A percentile compares a stretch with the other conserved stretches of the same genome.
Evolutionary conservation across 306 rosid species (phyloP).

Genomic region (Prunus campanulata): DNA sequence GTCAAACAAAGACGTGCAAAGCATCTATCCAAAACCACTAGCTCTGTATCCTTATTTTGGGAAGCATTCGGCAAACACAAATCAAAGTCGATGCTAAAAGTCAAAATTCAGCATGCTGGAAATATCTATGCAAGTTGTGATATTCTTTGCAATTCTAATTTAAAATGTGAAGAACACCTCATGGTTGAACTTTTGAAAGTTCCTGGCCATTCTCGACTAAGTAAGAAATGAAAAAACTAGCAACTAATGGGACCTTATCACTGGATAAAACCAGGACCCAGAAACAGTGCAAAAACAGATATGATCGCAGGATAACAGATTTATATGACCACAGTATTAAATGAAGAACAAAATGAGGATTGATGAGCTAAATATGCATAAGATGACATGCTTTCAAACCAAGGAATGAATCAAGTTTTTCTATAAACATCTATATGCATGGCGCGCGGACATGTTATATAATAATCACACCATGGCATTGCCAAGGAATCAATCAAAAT

Average conservation of each 20-base stretch:
- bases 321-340: neutral
- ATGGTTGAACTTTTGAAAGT: neutral
- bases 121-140: neutral
- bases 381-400: neutral
- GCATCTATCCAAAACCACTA: neutral
- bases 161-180: neutral
- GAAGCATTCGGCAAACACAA: neutral
- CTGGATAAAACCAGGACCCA: neutral
- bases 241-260: neutral
- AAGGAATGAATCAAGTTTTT: neutral
- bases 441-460: neutral
- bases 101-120: neutral
- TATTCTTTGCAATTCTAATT: neutral
- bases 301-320: neutral
- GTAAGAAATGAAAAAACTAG: neutral
- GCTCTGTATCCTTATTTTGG: neutral
- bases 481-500: neutral
- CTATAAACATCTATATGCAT: neutral
- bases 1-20: neutral
- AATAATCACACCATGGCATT: neutral
- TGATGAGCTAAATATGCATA: neutral
- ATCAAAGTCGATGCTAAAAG: neutral
- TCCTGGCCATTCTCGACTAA: conserved; percentile 1
- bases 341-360: neutral
- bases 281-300: conserved; percentile 5